These are phyloP conservation scores for Tetracladium marchalianum DNA, from an alignment of 495 filamentous ascomycete genomes.

Conservation along the genomic window DNA sequence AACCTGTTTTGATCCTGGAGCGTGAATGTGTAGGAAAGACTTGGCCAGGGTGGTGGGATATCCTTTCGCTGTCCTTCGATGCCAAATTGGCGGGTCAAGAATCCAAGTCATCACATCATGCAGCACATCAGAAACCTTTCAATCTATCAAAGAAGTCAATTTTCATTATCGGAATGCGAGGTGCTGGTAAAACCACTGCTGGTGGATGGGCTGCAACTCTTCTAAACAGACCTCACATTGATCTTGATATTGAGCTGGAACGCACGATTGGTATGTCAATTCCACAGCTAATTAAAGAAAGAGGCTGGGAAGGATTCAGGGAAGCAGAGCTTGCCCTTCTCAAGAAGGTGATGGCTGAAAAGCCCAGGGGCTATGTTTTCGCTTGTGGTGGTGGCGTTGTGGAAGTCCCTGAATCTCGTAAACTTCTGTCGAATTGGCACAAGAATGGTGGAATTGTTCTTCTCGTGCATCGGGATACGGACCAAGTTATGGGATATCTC, in stretches of 20 bases:
- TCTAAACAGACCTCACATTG: constrained; percentile 67
- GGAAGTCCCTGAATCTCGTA: constrained; percentile 73
- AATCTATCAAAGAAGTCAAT: constrained; percentile 47
- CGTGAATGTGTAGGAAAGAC: constrained; percentile 94
- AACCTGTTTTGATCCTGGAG: constrained; percentile 70
- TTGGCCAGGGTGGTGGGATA: constrained; percentile 99
- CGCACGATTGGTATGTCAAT: constrained; percentile 59
- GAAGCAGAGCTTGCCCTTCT: constrained; percentile 70
- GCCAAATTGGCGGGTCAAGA: constrained; percentile 66
- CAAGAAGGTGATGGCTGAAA: constrained; percentile 59
- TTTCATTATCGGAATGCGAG: constrained; percentile 95
- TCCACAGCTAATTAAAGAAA: constrained; percentile 65
- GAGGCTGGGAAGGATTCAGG: constrained; percentile 85
- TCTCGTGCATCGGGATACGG: constrained; percentile 78
- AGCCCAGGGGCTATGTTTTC: constrained; percentile 68
- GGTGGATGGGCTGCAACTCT: constrained; percentile 72
- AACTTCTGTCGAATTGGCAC: constrained; percentile 64
- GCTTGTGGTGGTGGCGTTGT: constrained; percentile 93
- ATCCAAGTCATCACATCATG: constrained; percentile 33
- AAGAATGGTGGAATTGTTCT: constrained; percentile 80
- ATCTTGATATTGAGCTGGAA: constrained; percentile 85
- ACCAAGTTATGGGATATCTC: constrained; percentile 82
- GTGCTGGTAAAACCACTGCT: constrained; percentile 92
- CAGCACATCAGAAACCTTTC: constrained; percentile 17
- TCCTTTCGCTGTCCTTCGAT: constrained; percentile 62